Percentiles rank a stretch among this genome's conserved stretches.
These are phyloP conservation scores for Spathaspora sp. DNA, from an alignment of 805 yeast species.

Conservation along the genomic window DNA sequence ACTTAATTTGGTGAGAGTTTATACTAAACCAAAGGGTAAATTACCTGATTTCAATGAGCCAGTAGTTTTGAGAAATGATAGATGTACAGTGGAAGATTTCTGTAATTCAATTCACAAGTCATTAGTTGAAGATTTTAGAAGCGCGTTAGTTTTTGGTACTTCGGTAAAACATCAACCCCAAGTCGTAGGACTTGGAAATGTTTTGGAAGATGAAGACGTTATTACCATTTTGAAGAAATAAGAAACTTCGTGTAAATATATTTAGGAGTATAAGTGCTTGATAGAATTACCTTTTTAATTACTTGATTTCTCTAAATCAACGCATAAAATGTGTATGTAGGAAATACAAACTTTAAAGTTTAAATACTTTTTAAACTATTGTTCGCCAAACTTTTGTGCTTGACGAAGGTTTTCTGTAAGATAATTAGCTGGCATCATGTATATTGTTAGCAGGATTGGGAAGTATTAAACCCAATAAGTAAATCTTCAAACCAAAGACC, in stretches of 20 bases:
- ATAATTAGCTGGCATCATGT: no score
- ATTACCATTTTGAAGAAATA: constrained; percentile 85
- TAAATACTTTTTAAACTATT: no score
- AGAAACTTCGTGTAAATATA: neutral
- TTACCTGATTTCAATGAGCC: constrained; percentile 95
- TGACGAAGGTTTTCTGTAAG: no score
- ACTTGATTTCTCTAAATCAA: neutral
- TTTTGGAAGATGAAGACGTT: constrained; percentile 91
- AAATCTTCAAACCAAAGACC: no score
- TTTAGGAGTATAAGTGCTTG: neutral
- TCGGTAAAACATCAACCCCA: constrained; percentile 98
- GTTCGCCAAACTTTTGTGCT: no score
- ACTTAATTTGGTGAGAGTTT: constrained; percentile 87
- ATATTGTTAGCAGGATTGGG: no score
- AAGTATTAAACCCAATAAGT: no score
- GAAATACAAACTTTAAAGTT: no score
- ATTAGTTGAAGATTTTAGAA: constrained; percentile 87
- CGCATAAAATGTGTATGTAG: no score
- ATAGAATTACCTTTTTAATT: neutral
- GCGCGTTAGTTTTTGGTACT: constrained; percentile 88
- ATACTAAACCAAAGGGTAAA: constrained; percentile 94
- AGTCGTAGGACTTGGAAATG: constrained; percentile 83
- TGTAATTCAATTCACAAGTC: constrained; percentile 96
- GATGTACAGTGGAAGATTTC: constrained; percentile 88
- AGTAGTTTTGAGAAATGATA: constrained; percentile 79